These are phyloP conservation scores for Letharia lupina DNA, from an alignment of 495 filamentous ascomycete species.

Conservation along the genomic window DNA sequence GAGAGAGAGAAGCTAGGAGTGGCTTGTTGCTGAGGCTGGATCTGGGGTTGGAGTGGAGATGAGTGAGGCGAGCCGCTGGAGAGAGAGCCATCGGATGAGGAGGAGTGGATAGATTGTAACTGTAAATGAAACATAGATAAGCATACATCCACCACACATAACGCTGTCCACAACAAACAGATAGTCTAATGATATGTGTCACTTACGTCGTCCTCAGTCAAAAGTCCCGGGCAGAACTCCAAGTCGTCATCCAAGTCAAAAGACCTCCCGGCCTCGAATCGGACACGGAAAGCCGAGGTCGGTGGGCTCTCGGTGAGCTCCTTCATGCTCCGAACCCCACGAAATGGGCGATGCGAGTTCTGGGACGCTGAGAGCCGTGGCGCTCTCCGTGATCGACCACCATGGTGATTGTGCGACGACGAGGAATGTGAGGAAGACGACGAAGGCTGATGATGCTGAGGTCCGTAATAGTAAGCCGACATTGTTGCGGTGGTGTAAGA, in stretches of 20 bases:
- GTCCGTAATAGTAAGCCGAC: constrained; percentile 69
- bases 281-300: constrained; percentile 65
- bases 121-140: constrained; percentile 29
- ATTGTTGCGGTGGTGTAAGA: constrained; percentile 39
- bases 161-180: not conserved
- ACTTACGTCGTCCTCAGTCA: constrained; percentile 96
- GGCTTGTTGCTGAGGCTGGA: constrained; percentile 65
- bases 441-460: constrained; percentile 53
- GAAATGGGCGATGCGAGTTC: constrained; percentile 74
- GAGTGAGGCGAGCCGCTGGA: constrained; percentile 89
- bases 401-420: constrained; percentile 65
- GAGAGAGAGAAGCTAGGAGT: constrained; percentile 75
- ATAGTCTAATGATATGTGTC: not conserved
- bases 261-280: constrained; percentile 85
- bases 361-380: constrained; percentile 72
- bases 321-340: constrained; percentile 74
- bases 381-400: constrained; percentile 77
- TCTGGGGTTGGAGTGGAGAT: constrained; percentile 76
- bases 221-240: constrained; percentile 87
- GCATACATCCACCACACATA: not conserved
- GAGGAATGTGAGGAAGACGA: constrained; percentile 46
- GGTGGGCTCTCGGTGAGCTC: constrained; percentile 74
- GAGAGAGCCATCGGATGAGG: constrained; percentile 82
- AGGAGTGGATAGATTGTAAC: constrained; percentile 82
- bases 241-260: constrained; percentile 97